phyloP scores from a whole-genome alignment of 208 protist species.

The Leishmania turanica region DNA sequence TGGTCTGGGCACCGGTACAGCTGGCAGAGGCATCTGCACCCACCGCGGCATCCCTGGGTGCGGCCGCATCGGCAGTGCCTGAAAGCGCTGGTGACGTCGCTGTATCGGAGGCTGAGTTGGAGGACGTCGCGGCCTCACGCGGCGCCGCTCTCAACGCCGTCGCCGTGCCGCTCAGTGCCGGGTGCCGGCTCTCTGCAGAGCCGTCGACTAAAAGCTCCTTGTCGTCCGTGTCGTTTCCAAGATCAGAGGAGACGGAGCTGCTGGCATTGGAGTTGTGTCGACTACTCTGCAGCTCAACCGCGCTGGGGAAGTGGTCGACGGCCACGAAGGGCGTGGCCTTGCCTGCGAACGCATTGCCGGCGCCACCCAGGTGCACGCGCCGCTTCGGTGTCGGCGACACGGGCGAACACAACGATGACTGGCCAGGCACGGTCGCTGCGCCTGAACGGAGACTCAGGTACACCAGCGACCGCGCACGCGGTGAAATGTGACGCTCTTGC shows the following conservation, averaged over 20 bases:
- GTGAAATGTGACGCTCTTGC: background rate
- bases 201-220: background rate
- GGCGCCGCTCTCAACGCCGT: background rate
- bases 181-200: background rate
- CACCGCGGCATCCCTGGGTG: background rate
- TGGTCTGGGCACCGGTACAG: background rate
- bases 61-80: background rate
- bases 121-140: background rate
- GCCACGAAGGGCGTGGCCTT: background rate
- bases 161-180: background rate
- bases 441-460: background rate
- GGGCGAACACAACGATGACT: background rate
- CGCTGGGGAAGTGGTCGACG: slow-evolving; percentile 15
- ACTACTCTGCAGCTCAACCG: slow-evolving; percentile 10
- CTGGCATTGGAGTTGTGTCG: slow-evolving; percentile 11
- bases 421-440: background rate
- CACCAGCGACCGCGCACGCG: background rate
- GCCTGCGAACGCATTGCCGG: background rate
- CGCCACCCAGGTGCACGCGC: background rate
- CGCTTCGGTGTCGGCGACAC: background rate
- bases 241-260: slow-evolving; percentile 1
- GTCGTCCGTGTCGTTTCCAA: background rate
- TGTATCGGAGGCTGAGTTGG: background rate
- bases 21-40: background rate
- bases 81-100: background rate